These are phyloP conservation scores for Lichtheimia hyalospora DNA, from an alignment of 371 early-diverging fungal genomes.

Conservation along the genomic window DNA sequence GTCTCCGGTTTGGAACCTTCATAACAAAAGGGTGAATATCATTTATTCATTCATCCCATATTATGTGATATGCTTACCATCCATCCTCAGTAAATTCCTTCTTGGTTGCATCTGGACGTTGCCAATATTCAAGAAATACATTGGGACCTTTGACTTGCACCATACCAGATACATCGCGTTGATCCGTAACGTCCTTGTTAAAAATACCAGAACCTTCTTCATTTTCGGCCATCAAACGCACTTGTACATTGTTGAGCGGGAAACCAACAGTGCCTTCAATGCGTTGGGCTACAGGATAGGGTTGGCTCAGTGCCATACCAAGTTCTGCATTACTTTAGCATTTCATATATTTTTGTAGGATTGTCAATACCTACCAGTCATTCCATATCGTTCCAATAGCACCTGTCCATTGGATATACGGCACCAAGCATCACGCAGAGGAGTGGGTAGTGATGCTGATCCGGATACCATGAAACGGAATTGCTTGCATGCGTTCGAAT, in stretches of 20 bases:
- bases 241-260: constrained; percentile 74
- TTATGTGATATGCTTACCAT: constrained; percentile 45
- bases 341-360: too few species aligned
- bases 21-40: constrained; percentile 2
- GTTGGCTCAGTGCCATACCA: constrained; percentile 86
- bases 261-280: constrained; percentile 73
- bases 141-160: constrained; percentile 69
- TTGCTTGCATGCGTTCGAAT: constrained; percentile 51
- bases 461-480: constrained; percentile 84
- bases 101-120: constrained; percentile 71
- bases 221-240: constrained; percentile 56
- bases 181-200: constrained; percentile 51
- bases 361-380: constrained; percentile 55
- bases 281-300: constrained; percentile 46
- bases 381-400: constrained; percentile 85
- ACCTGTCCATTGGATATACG: constrained; percentile 65
- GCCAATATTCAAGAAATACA: constrained; percentile 79
- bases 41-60: not conserved
- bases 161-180: constrained; percentile 60
- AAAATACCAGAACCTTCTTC: constrained; percentile 22
- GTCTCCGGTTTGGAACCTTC: constrained; percentile 82
- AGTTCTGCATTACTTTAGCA: constrained; percentile 49
- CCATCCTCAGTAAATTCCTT: constrained; percentile 71
- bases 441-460: constrained; percentile 73
- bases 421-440: constrained; percentile 67